Conservation (phyloP, 2,329 filamentous ascomycete genomes). For the Scedosporium minutisporum region DNA sequence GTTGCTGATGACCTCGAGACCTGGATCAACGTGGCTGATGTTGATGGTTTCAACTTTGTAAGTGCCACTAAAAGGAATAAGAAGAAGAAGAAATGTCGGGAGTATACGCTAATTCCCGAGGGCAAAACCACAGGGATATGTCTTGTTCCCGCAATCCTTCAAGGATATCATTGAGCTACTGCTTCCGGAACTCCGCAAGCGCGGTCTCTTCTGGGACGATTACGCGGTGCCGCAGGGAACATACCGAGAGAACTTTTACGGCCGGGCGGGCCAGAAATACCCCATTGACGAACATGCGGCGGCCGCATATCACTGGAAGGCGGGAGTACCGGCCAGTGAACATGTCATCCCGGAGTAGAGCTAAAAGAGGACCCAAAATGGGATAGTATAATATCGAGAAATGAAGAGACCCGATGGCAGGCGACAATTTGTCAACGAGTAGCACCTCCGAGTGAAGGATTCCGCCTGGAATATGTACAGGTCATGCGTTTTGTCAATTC, state of each 20-base stretch:
- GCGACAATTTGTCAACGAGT: too few species aligned
- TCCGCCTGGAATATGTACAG: too few species aligned
- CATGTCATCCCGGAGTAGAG: slow-evolving; percentile 18
- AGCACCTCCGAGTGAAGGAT: too few species aligned
- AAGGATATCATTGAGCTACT: slow-evolving; percentile 57
- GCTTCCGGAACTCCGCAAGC: slow-evolving; percentile 50
- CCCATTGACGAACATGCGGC: slow-evolving; percentile 43
- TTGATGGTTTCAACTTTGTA: slow-evolving; percentile 68
- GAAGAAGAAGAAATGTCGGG: neutral
- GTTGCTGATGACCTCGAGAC: slow-evolving; percentile 59
- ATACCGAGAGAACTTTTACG: slow-evolving; percentile 52
- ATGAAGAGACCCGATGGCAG: too few species aligned
- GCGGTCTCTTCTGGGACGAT: slow-evolving; percentile 48
- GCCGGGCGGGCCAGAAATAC: slow-evolving; percentile 36
- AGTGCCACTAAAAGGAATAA: slow-evolving; percentile 16
- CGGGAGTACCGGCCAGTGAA: slow-evolving; percentile 18
- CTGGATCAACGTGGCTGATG: slow-evolving; percentile 59
- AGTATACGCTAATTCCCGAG: slow-evolving; percentile 21
- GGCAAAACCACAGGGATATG: slow-evolving; percentile 32
- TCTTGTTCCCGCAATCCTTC: slow-evolving; percentile 58
- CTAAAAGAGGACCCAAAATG: neutral
- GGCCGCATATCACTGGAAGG: slow-evolving; percentile 34
- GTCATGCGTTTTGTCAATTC: too few species aligned
- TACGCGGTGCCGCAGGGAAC: slow-evolving; percentile 47
- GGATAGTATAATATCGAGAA: neutral